These are phyloP conservation scores for Gentiana straminea DNA, from an alignment of 257 asterid species.

Conservation along the genomic window DNA sequence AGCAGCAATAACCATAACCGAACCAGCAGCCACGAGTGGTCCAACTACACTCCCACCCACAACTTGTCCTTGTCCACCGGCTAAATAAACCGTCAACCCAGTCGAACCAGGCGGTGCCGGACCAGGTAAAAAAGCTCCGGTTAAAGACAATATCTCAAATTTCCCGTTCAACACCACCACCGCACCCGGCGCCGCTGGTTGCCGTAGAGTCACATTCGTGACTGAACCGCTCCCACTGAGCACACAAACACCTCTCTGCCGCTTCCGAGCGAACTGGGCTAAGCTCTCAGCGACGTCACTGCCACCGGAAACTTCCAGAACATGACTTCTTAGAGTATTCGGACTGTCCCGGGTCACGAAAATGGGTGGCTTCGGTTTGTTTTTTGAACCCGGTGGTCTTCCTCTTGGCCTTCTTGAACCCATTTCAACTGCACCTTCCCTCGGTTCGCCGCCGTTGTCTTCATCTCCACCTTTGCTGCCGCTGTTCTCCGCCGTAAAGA, in stretches of 20 bases:
- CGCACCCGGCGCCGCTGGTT: constrained; percentile 36
- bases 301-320: constrained; percentile 54
- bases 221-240: constrained; percentile 54
- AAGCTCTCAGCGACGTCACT: constrained; percentile 48
- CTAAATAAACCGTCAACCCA: constrained; percentile 49
- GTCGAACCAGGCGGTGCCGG: constrained; percentile 46
- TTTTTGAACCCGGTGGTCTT: constrained; percentile 58
- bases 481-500: constrained; percentile 20
- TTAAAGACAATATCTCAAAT: constrained; percentile 48
- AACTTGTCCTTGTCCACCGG: constrained; percentile 66
- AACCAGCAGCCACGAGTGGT: constrained; percentile 54
- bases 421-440: constrained; percentile 53
- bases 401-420: constrained; percentile 55
- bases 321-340: constrained; percentile 53
- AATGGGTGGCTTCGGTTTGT: constrained; percentile 59
- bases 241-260: constrained; percentile 58
- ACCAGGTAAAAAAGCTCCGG: constrained; percentile 57
- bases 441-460: constrained; percentile 29
- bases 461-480: constrained; percentile 27
- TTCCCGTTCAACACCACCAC: constrained; percentile 46
- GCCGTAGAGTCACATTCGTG: constrained; percentile 50
- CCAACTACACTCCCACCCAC: constrained; percentile 65
- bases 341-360: constrained; percentile 63
- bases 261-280: constrained; percentile 52
- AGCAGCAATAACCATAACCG: constrained; percentile 49